Evolutionary conservation across 768 basidiomycete species (phyloP).

Genomic region (Termitomyces sp.): DNA sequence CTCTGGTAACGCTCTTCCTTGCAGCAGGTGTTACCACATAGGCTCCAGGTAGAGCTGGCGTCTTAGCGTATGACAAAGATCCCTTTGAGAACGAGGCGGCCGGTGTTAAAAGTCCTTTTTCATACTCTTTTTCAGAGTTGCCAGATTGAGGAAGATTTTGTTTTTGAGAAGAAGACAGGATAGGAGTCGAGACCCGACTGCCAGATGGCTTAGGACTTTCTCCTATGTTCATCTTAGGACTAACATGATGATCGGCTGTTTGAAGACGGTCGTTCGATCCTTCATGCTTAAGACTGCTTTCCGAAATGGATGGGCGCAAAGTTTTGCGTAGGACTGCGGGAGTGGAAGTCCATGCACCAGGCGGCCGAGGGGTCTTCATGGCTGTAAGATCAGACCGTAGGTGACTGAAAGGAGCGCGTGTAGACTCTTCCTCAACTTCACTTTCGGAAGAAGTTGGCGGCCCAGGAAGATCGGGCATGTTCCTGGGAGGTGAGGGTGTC

Average conservation of each 20-base stretch:
- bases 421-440: slow-evolving; percentile 22
- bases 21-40: slow-evolving; percentile 57
- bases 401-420: slow-evolving; percentile 10
- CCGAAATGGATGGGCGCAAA: background rate
- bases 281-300: background rate
- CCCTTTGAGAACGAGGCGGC: slow-evolving; percentile 45
- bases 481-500: slow-evolving; percentile 60
- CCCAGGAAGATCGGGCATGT: slow-evolving; percentile 61
- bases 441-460: slow-evolving; percentile 59
- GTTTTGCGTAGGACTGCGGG: background rate
- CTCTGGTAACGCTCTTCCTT: slow-evolving; percentile 60
- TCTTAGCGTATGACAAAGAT: slow-evolving; percentile 42
- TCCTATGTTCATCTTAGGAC: slow-evolving; percentile 9
- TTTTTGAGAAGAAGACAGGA: slow-evolving; percentile 10
- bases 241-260: background rate
- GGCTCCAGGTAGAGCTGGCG: slow-evolving; percentile 66
- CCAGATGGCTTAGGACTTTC: slow-evolving; percentile 31
- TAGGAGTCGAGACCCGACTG: slow-evolving; percentile 30
- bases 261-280: background rate
- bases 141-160: slow-evolving; percentile 15
- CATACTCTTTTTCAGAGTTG: slow-evolving; percentile 19
- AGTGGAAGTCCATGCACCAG: slow-evolving; percentile 30
- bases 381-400: slow-evolving; percentile 20
- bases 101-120: slow-evolving; percentile 42
- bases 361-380: slow-evolving; percentile 42